Conservation (phyloP, 441 rosid genomes). For the Euphorbia corollata region DNA sequence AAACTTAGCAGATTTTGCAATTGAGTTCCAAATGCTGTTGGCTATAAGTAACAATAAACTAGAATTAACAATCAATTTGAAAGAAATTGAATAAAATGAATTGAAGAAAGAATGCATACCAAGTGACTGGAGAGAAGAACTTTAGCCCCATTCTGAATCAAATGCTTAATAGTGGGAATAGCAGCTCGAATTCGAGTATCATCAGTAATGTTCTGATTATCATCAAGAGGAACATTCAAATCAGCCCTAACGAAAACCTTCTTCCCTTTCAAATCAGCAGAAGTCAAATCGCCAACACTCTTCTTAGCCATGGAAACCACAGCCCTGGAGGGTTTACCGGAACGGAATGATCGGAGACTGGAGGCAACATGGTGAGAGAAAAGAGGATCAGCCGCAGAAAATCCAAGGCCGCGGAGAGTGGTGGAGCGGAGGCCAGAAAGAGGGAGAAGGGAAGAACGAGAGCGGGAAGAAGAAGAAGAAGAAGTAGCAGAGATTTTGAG, state of each 20-base stretch:
- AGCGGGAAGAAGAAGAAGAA: slow-evolving; percentile 26
- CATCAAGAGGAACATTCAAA: slow-evolving; percentile 72
- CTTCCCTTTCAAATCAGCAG: slow-evolving; percentile 61
- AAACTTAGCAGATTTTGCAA: neutral
- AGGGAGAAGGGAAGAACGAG: slow-evolving; percentile 41
- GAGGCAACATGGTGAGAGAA: slow-evolving; percentile 43
- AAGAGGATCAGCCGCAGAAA: slow-evolving; percentile 46
- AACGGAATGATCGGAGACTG: slow-evolving; percentile 30
- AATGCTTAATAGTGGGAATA: slow-evolving; percentile 68
- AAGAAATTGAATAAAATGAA: neutral
- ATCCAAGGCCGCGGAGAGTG: slow-evolving; percentile 36
- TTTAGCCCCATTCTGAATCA: slow-evolving; percentile 66
- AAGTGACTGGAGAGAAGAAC: slow-evolving; percentile 68
- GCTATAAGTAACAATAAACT: no score
- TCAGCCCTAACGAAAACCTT: slow-evolving; percentile 67
- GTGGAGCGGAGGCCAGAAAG: slow-evolving; percentile 26
- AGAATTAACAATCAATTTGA: neutral
- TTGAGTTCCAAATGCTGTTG: neutral
- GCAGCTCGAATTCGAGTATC: slow-evolving; percentile 75
- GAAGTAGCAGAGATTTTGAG: slow-evolving; percentile 38
- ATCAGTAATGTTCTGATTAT: slow-evolving; percentile 57
- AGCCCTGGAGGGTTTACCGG: slow-evolving; percentile 34
- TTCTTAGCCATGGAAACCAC: slow-evolving; percentile 64
- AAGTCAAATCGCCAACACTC: slow-evolving; percentile 56
- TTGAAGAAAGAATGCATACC: slow-evolving; percentile 27